These are phyloP conservation scores for Globisporangium cystogenes DNA, from an alignment of 352 stramenopile species.

Conservation along the genomic window DNA sequence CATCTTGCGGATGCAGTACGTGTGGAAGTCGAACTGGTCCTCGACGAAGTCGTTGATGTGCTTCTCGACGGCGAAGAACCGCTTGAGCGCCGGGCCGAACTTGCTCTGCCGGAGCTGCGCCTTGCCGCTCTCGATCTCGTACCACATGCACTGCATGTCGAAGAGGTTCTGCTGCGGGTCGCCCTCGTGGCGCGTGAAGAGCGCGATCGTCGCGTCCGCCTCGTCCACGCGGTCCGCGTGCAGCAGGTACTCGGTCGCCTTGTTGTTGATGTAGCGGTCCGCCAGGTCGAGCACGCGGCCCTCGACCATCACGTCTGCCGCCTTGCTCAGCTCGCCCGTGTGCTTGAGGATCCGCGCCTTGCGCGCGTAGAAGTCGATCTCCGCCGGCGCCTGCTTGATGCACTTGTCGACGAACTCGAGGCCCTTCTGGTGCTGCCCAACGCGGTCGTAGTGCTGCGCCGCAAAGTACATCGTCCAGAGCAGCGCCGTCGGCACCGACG, in stretches of 20 bases:
- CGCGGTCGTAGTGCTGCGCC: conserved; percentile 90
- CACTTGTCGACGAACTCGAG: conserved; percentile 91
- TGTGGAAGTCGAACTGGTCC: conserved; percentile 99
- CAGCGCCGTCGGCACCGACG: conserved; percentile 30
- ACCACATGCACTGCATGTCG: conserved; percentile 99
- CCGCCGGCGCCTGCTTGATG: conserved; percentile 88
- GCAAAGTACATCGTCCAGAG: conserved; percentile 93
- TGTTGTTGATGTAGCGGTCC: conserved; percentile 99
- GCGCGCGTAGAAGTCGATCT: conserved; percentile 93
- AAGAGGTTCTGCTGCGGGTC: conserved; percentile 96
- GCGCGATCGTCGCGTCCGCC: conserved; percentile 91
- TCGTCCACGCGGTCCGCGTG: conserved; percentile 90
- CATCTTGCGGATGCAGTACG: conserved; percentile 98
- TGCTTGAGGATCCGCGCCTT: conserved; percentile 94
- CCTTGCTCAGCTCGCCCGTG: conserved; percentile 86
- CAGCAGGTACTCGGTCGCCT: conserved; percentile 96
- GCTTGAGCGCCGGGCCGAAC: conserved; percentile 90
- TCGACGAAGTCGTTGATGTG: conserved; percentile 98
- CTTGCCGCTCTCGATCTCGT: conserved; percentile 90
- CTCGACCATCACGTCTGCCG: conserved; percentile 90
- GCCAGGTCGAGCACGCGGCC: conserved; percentile 93
- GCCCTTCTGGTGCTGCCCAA: conserved; percentile 81
- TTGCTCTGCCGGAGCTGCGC: conserved; percentile 57
- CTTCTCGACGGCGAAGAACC: conserved; percentile 93
- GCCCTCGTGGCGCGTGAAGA: conserved; percentile 97